These are phyloP conservation scores for Pythium utonaiense DNA, from an alignment of 352 stramenopile species.

Conservation along the genomic window DNA sequence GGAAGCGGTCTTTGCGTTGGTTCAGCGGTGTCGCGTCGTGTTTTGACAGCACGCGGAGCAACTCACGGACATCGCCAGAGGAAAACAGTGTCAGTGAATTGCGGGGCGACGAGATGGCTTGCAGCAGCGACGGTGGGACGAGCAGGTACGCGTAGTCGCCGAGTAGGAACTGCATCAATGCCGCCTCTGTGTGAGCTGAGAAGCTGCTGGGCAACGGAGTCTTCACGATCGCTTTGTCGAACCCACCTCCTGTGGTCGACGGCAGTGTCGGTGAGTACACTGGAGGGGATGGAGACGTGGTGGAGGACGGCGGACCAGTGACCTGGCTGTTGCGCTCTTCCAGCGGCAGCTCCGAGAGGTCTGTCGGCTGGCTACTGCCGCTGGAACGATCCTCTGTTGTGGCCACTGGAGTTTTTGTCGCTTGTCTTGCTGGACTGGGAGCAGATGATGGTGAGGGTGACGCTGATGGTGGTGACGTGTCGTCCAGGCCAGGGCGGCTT, in stretches of 20 bases:
- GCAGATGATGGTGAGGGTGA: too few relatives aligned
- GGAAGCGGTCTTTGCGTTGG: constrained; percentile 18
- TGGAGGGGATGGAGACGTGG: neutral
- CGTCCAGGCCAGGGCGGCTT: neutral
- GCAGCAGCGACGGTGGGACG: constrained; percentile 1
- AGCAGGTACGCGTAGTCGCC: constrained; percentile 14
- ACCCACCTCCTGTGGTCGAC: neutral
- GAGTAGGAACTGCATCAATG: constrained; percentile 19
- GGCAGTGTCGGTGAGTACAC: neutral
- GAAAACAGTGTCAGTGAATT: constrained; percentile 20
- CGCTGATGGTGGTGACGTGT: neutral
- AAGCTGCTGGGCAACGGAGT: constrained; percentile 5
- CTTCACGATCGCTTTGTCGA: constrained; percentile 4
- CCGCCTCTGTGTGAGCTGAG: neutral
- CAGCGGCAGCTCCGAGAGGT: constrained; percentile 13
- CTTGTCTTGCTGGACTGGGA: too few relatives aligned
- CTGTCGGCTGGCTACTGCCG: neutral
- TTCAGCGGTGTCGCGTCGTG: constrained; percentile 15
- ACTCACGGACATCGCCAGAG: constrained; percentile 1
- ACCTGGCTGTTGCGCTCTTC: constrained; percentile 14
- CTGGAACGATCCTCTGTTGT: neutral
- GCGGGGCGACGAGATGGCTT: constrained; percentile 1
- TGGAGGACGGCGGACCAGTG: neutral
- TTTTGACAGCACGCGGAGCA: neutral
- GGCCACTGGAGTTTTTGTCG: too few relatives aligned